Evolutionary conservation across 257 asterid genomes (phyloP).

Genomic region (Salvia rosmarinus): DNA sequence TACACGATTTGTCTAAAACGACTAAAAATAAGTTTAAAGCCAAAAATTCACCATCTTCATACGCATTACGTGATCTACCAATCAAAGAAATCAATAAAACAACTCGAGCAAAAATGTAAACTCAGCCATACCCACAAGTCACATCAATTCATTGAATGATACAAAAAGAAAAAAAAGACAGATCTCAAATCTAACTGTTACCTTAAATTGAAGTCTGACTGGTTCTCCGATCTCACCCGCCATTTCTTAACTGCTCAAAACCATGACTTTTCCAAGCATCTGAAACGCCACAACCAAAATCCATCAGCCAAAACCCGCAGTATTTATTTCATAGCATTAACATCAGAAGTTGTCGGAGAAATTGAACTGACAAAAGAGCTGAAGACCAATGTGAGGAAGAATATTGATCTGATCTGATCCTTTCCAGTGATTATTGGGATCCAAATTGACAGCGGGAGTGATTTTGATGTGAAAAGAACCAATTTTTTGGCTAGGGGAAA

Average conservation of each 20-base stretch:
- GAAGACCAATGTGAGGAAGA: constrained; percentile 11
- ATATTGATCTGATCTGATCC: neutral
- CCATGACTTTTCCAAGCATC: constrained; percentile 35
- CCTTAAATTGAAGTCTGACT: constrained; percentile 65
- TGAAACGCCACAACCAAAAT: constrained; percentile 36
- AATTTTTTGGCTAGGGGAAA: constrained; percentile 50
- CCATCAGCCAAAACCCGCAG: constrained; percentile 36
- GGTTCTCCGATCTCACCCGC: constrained; percentile 78
- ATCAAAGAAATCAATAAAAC: neutral
- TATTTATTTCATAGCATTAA: constrained; percentile 3
- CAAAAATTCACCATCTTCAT: neutral
- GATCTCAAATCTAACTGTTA: constrained; percentile 36
- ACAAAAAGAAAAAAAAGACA: constrained; percentile 6
- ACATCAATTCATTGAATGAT: constrained; percentile 28
- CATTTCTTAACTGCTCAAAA: constrained; percentile 50
- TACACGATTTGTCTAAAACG: neutral
- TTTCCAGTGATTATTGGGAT: neutral
- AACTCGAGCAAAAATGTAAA: constrained; percentile 4
- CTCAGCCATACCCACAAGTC: neutral
- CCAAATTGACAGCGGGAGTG: constrained; percentile 27
- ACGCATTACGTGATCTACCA: constrained; percentile 9
- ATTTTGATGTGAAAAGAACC: constrained; percentile 35
- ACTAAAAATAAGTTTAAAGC: neutral
- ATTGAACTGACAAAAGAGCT: constrained; percentile 28
- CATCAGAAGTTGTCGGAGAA: neutral